Evolutionary conservation across 305 asterid genomes (phyloP), one percentile per base, ranked within the genome.

Genomic region (Withania somnifera): DNA sequence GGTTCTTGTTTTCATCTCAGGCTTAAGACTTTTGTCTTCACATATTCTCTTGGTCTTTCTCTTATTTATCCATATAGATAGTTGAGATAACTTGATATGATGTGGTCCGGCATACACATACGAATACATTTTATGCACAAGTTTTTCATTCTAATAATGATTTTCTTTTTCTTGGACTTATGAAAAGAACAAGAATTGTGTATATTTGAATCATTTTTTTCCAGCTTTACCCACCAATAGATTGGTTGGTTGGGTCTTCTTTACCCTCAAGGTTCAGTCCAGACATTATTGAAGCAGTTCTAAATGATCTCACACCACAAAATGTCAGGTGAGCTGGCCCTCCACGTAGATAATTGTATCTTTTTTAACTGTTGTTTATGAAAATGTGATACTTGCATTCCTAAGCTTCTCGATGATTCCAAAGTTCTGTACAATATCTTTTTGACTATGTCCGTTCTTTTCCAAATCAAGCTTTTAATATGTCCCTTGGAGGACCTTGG

Each of bases 241-340:
- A 96, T 89, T 96, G 98, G 99, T 87, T 96, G 68, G 98, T 90
- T 80, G 97, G 97, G 80, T 91, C 99, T 64, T 93, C 95, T 84
- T 84, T 96, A 88, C 93, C 94, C 79, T 91, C 94, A 56, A 91
- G 87, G 83, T 96, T 90, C 84, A 89, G 82, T 79, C 88, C 94
- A 83, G 91, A 86, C 79, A 81, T 78, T 36, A 92, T 94, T 75
- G 90, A 85, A 87, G 89, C 93, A 82, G 92, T 91, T 83, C 63
- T 96, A 82, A 83, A 90, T 85, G 98, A 94, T 88, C 99, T 96
- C 66, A 92, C 88, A 86, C 95, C 97, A 50, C 68, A 85, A 68
- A 94, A 84, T 83, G 92, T 93, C 81, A 90, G 98, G 99, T 94
- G 69, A 77, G 91, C 88, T 47, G 38, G 51, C 9, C 9, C 7